A percentile compares a stretch with the other conserved stretches of the same genome.
phyloP scores from a whole-genome alignment of 345 rosid genomes.

The Kernera saxatilis region DNA sequence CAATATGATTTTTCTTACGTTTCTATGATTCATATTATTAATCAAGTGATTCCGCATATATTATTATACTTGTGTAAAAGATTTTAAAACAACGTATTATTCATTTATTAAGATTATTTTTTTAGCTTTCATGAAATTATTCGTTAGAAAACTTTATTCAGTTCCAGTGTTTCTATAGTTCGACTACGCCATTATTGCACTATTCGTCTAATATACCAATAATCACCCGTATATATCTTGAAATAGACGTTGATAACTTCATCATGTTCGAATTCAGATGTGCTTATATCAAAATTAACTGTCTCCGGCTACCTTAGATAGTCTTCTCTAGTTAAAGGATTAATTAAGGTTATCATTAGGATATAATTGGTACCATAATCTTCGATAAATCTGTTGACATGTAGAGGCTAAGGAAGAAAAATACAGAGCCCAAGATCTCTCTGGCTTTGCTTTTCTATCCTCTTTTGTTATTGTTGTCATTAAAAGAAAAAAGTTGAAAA shows the following conservation, averaged over 20 bases:
- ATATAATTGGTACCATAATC: slow-evolving; percentile 1
- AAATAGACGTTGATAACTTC: not conserved
- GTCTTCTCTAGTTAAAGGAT: not conserved
- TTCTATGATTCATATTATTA: not conserved
- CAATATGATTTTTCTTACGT: not conserved
- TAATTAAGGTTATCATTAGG: slow-evolving; percentile 10
- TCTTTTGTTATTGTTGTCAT: slow-evolving; percentile 18
- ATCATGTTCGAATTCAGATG: not conserved
- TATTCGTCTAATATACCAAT: no score
- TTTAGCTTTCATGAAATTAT: not conserved
- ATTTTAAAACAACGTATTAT: not conserved
- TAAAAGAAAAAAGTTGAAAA: slow-evolving; percentile 13
- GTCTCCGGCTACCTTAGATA: not conserved
- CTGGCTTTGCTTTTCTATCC: slow-evolving; percentile 7
- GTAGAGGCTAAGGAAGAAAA: not conserved
- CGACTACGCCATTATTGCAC: no score
- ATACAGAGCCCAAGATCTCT: slow-evolving; percentile 8
- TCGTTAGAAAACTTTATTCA: no score
- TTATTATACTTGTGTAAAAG: not conserved
- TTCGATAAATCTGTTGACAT: not conserved
- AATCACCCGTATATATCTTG: not conserved
- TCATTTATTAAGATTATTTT: not conserved
- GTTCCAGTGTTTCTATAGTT: not conserved
- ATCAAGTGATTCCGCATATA: not conserved
- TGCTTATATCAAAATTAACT: not conserved